Percentiles rank a stretch among this genome's conserved stretches.
Evolutionary conservation across 2,329 filamentous ascomycete species (phyloP).

Genomic region (Sordariomycetes sp.): DNA sequence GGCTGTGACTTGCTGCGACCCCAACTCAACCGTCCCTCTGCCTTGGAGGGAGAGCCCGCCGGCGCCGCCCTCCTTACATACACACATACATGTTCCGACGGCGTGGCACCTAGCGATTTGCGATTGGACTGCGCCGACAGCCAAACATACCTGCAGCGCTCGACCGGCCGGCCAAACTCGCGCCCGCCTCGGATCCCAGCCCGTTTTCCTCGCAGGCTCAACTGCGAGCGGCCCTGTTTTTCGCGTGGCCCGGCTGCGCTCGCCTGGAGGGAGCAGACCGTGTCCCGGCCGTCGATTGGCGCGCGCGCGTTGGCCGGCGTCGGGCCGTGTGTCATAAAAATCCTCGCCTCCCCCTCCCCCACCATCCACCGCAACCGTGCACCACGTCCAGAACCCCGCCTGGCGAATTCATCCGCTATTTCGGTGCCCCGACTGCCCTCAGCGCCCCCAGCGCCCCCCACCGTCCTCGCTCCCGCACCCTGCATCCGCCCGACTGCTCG

Average conservation of each 20-base stretch:
- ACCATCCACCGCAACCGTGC: background rate
- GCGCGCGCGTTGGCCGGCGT: background rate
- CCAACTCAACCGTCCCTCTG: background rate
- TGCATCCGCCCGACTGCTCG: slow-evolving; percentile 3
- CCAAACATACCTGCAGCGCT: background rate
- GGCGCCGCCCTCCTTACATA: background rate
- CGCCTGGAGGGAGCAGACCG: background rate
- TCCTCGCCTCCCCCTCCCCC: background rate
- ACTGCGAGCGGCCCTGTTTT: background rate
- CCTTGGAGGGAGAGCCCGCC: background rate
- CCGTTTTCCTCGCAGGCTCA: background rate
- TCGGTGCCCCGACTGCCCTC: background rate
- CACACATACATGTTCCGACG: background rate
- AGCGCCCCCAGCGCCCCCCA: background rate
- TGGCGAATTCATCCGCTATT: background rate
- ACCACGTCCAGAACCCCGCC: background rate
- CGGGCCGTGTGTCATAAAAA: slow-evolving; percentile 5
- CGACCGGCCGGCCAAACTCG: background rate
- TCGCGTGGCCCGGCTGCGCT: background rate
- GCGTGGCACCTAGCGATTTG: background rate
- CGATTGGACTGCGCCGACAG: background rate
- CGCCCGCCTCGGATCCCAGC: background rate
- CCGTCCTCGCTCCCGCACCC: background rate
- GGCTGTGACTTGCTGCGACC: background rate
- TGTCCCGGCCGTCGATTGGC: background rate